Evolutionary conservation across 129 eudicot genomes (phyloP), one percentile per base, ranked within the genome.

Genomic region (Scalesia atractyloides): DNA sequence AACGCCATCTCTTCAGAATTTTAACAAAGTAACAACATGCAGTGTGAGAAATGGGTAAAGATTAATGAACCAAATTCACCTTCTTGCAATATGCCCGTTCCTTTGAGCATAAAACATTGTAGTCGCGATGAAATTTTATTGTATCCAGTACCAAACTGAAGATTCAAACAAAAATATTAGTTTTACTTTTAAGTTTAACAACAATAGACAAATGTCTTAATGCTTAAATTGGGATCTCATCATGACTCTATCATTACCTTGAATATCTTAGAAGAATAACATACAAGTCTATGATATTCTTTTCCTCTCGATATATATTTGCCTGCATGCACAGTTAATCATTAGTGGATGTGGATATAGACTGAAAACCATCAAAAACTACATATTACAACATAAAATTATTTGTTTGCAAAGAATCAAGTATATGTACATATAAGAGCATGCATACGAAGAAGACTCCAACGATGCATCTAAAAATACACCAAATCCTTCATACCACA

Each of bases 121-220:
- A 94, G 88, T 94, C 98, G 62, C 93, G 89, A 83, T 94, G 98
- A 73, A 64, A 79, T 33, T 85, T 92, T 76, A 94, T 94, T 24
- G 98, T 94, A 81, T 94, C 98, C 50, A 86, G 64, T 68, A 89
- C 91, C 91, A 94, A 88, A 68, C 98, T 94, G 92, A 53, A 52
- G 64, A 17, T 30, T 17, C 62, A 64, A 70, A 72, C 72, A 63
- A 30, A 56, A 30, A 41, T 47, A 58, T 26, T 36, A 33, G 62
- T 18, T 46, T 46, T 36, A 33, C 52, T 18, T 46, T 46, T 33
- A 59, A 24, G 47, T 67, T 24, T 24, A 24, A 24, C 30, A 78
- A 47, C 14, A 48, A 69, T 57, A 82, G 68, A 64, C 54, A 75
- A 41, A 47, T n/a, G 51, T 26, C 26, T 26, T 34, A n/a, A 41